phyloP scores from a whole-genome alignment of 352 stramenopile species.

The Phytopythium kandeliae region DNA sequence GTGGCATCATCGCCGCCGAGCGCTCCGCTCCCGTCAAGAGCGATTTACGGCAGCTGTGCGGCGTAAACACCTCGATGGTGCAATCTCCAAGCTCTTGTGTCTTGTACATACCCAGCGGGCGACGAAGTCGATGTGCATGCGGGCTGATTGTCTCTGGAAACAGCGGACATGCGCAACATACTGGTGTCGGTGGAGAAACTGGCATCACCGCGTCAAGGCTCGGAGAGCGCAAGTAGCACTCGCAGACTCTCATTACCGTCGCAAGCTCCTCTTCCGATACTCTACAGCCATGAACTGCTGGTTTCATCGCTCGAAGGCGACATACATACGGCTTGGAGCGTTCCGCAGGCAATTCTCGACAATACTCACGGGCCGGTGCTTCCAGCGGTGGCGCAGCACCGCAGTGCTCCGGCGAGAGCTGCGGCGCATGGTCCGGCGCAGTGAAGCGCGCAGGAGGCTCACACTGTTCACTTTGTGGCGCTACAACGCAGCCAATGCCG shows the following conservation, averaged over 20 bases:
- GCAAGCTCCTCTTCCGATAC: constrained; percentile 6
- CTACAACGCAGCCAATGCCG: constrained; percentile 2
- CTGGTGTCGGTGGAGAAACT: constrained; percentile 19
- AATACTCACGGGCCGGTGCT: constrained; percentile 13
- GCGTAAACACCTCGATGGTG: constrained; percentile 8
- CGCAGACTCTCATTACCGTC: not conserved
- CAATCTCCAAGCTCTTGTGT: constrained; percentile 9
- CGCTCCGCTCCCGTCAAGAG: constrained; percentile 2
- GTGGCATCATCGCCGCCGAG: not conserved
- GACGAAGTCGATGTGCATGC: not conserved
- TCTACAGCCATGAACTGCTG: not conserved
- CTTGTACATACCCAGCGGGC: constrained; percentile 4
- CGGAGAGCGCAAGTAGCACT: constrained; percentile 4
- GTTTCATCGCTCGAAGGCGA: constrained; percentile 8
- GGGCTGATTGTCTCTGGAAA: constrained; percentile 13
- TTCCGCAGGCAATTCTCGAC: constrained; percentile 23
- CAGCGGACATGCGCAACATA: constrained; percentile 10
- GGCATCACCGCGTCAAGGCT: constrained; percentile 9
- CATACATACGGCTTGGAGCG: constrained; percentile 9
- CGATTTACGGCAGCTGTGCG: constrained; percentile 1
- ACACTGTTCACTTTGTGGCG: constrained; percentile 18
- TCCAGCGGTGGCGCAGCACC: constrained; percentile 22
- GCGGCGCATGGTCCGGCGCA: constrained; percentile 7
- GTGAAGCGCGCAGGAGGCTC: constrained; percentile 6
- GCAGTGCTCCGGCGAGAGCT: constrained; percentile 17